These are phyloP conservation scores for Lolium multiflorum DNA, from an alignment of 176 grass and related monocot species.

Conservation along the genomic window DNA sequence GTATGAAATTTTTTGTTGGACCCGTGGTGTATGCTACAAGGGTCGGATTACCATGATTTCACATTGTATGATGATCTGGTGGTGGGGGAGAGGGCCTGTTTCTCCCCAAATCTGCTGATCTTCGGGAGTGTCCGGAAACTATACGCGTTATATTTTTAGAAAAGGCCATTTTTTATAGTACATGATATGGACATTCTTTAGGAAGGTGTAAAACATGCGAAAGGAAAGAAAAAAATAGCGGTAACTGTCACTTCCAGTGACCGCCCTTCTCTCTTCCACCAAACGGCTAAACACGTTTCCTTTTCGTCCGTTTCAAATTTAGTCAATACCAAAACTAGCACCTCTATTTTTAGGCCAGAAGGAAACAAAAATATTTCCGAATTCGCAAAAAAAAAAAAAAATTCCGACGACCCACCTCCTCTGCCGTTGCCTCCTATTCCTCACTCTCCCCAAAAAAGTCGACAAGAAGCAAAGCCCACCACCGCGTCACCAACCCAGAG, in stretches of 20 bases:
- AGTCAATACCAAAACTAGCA: neutral
- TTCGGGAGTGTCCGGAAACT: no score
- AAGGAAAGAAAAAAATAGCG: neutral
- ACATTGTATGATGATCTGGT: no score
- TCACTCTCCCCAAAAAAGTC: neutral
- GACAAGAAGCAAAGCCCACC: neutral
- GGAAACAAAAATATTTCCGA: no score
- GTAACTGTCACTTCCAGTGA: neutral
- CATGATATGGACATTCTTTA: neutral
- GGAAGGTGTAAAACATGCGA: neutral
- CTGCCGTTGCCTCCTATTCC: neutral
- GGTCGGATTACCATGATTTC: no score
- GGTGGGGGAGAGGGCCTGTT: no score
- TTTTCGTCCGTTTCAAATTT: conserved; percentile 20
- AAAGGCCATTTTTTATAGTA: no score
- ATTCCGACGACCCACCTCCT: neutral
- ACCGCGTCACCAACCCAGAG: conserved; percentile 20
- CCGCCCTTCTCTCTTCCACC: neutral
- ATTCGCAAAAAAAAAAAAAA: neutral
- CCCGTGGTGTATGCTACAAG: no score
- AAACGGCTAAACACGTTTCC: conserved; percentile 10
- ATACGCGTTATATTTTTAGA: no score
- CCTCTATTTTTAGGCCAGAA: neutral
- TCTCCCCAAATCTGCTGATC: no score
- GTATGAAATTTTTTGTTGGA: no score